phyloP scores from a whole-genome alignment of 441 rosid species.

The Eutrema salsugineum region DNA sequence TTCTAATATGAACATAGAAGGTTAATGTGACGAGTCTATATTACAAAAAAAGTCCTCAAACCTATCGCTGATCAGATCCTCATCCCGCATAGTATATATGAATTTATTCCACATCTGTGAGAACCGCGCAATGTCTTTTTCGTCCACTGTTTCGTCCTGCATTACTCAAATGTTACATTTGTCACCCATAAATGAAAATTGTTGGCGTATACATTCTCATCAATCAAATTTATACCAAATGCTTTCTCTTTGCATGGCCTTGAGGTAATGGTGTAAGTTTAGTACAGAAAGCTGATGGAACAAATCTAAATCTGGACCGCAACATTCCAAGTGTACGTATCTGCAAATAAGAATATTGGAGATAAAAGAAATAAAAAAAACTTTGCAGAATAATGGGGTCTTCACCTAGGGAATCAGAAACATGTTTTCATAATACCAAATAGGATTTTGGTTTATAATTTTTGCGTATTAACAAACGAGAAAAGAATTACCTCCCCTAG shows the following conservation, averaged over 20 bases:
- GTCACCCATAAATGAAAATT: constrained; percentile 5
- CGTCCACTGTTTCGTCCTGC: constrained; percentile 50
- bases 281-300: constrained; percentile 62
- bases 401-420: constrained; percentile 3
- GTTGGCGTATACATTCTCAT: background rate
- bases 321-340: constrained; percentile 96
- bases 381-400: background rate
- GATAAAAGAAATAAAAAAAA: background rate
- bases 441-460: background rate
- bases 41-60: constrained; percentile 32
- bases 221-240: constrained; percentile 30
- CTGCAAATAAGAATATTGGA: constrained; percentile 35
- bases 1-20: constrained; percentile 11
- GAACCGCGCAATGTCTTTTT: constrained; percentile 57
- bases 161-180: constrained; percentile 28
- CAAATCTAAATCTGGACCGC: constrained; percentile 75
- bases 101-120: constrained; percentile 90
- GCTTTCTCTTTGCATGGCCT: constrained; percentile 28
- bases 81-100: constrained; percentile 77
- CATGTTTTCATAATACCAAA: background rate
- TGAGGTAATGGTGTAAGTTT: constrained; percentile 56
- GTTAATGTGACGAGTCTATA: background rate
- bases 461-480: constrained; percentile 12
- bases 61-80: constrained; percentile 92
- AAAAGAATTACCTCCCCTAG: constrained; percentile 80